Percentiles rank a stretch among this genome's conserved stretches.
Conservation (phyloP, 371 early-diverging fungal genomes). For the Mortierella sp. region DNA sequence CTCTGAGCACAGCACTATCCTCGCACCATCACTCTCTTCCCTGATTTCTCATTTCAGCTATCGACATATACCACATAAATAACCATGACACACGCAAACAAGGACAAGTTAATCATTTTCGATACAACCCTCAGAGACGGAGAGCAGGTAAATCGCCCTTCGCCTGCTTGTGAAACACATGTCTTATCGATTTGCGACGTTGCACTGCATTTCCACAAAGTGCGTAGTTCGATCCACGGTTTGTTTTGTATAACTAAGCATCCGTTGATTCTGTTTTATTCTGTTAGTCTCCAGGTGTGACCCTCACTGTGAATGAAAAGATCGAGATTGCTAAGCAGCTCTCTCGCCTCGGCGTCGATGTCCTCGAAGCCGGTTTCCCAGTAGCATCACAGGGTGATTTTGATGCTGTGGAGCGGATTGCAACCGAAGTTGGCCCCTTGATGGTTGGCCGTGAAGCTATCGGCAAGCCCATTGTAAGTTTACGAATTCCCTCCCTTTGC, state of each 20-base stretch:
- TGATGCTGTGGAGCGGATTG: slow-evolving; percentile 94
- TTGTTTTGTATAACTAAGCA: not conserved
- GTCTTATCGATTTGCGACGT: too few species aligned
- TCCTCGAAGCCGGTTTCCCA: slow-evolving; percentile 96
- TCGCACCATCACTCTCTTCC: too few species aligned
- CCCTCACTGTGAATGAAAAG: slow-evolving; percentile 92
- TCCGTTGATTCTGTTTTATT: not conserved
- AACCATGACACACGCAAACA: slow-evolving; percentile 45
- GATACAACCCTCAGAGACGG: slow-evolving; percentile 97
- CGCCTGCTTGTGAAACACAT: slow-evolving; percentile 10
- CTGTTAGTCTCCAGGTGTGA: slow-evolving; percentile 97
- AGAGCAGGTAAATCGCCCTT: slow-evolving; percentile 78
- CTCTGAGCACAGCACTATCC: too few species aligned
- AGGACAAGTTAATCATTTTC: slow-evolving; percentile 90
- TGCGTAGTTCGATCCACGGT: not conserved
- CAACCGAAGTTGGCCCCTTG: slow-evolving; percentile 89
- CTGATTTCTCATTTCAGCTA: not conserved
- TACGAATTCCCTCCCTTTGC: too few species aligned
- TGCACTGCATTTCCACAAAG: not conserved
- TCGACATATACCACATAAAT: slow-evolving; percentile 17
- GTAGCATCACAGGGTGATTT: slow-evolving; percentile 95
- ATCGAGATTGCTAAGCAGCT: slow-evolving; percentile 93
- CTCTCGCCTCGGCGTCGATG: slow-evolving; percentile 92
- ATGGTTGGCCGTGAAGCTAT: slow-evolving; percentile 84
- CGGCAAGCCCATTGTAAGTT: slow-evolving; percentile 85